Evolutionary conservation across 495 filamentous ascomycete genomes (phyloP), one percentile per base, ranked within the genome.

Genomic region (Symbiotaphrina buchneri): DNA sequence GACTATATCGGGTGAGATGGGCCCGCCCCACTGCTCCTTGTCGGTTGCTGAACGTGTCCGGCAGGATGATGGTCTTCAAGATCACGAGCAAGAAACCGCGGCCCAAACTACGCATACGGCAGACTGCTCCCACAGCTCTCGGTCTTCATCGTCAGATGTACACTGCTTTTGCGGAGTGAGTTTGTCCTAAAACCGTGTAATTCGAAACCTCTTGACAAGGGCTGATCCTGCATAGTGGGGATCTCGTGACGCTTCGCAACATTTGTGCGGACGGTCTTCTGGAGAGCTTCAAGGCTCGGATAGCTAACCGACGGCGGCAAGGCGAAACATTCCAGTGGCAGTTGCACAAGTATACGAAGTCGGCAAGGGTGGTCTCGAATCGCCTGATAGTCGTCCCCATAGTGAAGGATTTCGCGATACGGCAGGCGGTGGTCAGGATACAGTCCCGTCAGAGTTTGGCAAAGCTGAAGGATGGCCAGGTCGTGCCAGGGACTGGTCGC

Each of bases 371-470:
- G 25, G 51, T 74, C 27, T 62, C 66, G 34, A 64, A 73, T 46
- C 55, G 63, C 33, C 57, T 67, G 6, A 52, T 55, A 15, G 44
- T 54, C 23, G 42, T 73, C n/a, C 59, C 59, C 11, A 24, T 58
- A 2, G n/a, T n/a, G n/a, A 41, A 56, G 6, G 54, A 59, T 16
- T 49, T 56, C 20, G 55, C 52, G 13, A 34, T 78, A 5, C 61
- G 73, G 22, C 84, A 94, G 53, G 69, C 65, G 13, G 60, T 85
- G 10, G 63, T 93, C 19, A 59, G 63, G 40, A 68, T 94, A 30
- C 52, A 58, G 5, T 76, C 69, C 36, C 46, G 59, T 40, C 84
- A 94, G 55, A 61, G 53, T 27, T 42, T 72, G 32, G 43, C 54
- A 14, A 51, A 53, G 36, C 55, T 52, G 30, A 45, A 52, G 20